A percentile compares a stretch with the other conserved stretches of the same genome.
phyloP scores from a whole-genome alignment of 805 yeast genomes.

The Kluyveromyces starmeri region DNA sequence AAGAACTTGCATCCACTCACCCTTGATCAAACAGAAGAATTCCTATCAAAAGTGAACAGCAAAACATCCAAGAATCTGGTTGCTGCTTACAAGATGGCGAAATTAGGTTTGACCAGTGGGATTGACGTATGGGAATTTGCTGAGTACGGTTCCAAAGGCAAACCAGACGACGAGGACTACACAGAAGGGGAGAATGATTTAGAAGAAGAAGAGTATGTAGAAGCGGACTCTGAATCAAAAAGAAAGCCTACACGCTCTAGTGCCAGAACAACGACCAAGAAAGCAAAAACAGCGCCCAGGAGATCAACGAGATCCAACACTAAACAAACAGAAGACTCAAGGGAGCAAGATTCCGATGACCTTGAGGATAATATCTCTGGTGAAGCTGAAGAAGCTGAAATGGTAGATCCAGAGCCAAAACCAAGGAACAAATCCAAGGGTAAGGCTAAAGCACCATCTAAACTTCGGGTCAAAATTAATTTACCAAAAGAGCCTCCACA shows the following conservation, averaged over 20 bases:
- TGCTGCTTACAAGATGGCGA: conserved; percentile 43
- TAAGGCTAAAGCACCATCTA: conserved; percentile 11
- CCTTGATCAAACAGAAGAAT: conserved; percentile 16
- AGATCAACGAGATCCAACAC: conserved; percentile 13
- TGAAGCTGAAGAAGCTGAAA: conserved; percentile 9
- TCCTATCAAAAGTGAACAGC: conserved; percentile 25
- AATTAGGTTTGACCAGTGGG: conserved; percentile 28
- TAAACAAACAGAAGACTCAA: conserved; percentile 12
- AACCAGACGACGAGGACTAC: conserved; percentile 25
- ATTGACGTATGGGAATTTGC: conserved; percentile 28
- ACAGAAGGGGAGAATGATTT: conserved; percentile 25
- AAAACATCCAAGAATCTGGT: conserved; percentile 44
- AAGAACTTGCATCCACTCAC: conserved; percentile 17
- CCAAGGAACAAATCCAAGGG: conserved; percentile 19
- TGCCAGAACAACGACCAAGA: conserved; percentile 17
- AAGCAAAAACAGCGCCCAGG: conserved; percentile 20
- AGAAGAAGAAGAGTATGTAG: conserved; percentile 22
- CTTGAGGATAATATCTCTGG: conserved; percentile 10
- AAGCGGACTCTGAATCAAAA: conserved; percentile 16
- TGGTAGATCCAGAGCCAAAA: conserved; percentile 7
- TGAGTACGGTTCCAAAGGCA: conserved; percentile 29
- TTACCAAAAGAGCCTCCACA: conserved; percentile 8
- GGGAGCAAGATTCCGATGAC: not conserved
- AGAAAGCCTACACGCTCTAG: conserved; percentile 25
- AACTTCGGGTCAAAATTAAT: conserved; percentile 10